Evolutionary conservation across 257 asterid genomes (phyloP), one percentile per base, ranked within the genome.

Genomic region (Rhazya stricta): DNA sequence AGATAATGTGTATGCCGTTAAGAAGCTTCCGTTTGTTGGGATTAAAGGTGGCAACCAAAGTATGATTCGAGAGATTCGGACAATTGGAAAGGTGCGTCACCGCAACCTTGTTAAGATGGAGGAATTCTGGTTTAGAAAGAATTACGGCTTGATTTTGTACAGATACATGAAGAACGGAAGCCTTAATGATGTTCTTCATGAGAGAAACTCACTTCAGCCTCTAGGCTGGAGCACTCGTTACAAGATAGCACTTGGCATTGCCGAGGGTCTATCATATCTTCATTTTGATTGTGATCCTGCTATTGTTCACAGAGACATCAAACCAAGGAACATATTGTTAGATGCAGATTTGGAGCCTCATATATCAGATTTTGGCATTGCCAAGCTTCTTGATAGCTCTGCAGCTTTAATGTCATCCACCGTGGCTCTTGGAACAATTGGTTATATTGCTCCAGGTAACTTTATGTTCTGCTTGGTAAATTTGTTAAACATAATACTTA

Each of bases 381-480:
- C 97, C 69, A 86, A 85, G 84, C 90, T 92, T 72, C 76, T 89
- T 82, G 91, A 88, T 48, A 89, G 84, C 53, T 81, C 21, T 50
- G 62, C 93, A 11, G 83, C 86, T 76, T 82, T n/a, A n/a, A n/a
- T 84, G 2, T 36, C 79, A 39, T 71, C 82, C 27, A 83, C 84
- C 63, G 69, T 72, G 42, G 75, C 90, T 73, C 84, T 81, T 77
- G 97, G 97, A 63, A 90, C 96, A 27, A 72, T 83, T 50, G 96
- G 96, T 34, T 92, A 90, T 81, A 83, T 92, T 71, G 96, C 97
- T 82, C 96, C 96, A 86, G 96, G 96, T 92, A 89, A 72, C 39
- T 13, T 50, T n/a, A 46, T 2, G 27, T 16, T 65, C 69, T 7
- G n/a, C n/a, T n/a, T n/a, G n/a, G n/a, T n/a, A n/a, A n/a, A n/a